Conservation (phyloP, 805 yeast species). For the Candida endomychidarum region DNA sequence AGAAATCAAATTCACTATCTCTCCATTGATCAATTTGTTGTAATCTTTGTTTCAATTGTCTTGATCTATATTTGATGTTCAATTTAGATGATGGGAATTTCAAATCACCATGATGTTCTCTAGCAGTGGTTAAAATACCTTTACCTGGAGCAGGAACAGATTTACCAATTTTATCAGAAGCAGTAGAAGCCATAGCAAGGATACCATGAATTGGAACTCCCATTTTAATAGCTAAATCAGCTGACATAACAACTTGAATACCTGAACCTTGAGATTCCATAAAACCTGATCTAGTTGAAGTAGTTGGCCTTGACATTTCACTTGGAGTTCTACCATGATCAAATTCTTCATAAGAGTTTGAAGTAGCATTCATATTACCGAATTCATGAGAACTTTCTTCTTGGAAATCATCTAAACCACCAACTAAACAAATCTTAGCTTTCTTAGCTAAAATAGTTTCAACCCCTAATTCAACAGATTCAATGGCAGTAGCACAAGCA, state of each 20-base stretch:
- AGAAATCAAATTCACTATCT: conserved; percentile 70
- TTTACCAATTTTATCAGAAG: conserved; percentile 97
- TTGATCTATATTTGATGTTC: conserved; percentile 88
- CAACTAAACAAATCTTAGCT: conserved; percentile 94
- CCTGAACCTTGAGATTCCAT: conserved; percentile 99
- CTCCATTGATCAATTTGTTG: conserved; percentile 80
- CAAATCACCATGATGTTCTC: conserved; percentile 82
- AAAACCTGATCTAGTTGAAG: conserved; percentile 94
- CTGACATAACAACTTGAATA: conserved; percentile 94
- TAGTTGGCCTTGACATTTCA: conserved; percentile 98
- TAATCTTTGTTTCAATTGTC: conserved; percentile 82
- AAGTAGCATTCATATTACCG: conserved; percentile 98
- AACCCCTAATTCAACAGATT: conserved; percentile 93
- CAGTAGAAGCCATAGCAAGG: conserved; percentile 92
- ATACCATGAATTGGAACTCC: conserved; percentile 99
- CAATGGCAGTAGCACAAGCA: conserved; percentile 99
- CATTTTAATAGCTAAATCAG: conserved; percentile 91
- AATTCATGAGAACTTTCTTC: conserved; percentile 98
- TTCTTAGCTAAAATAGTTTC: conserved; percentile 92
- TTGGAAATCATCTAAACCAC: conserved; percentile 99
- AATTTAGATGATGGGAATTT: conserved; percentile 78
- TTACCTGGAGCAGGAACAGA: conserved; percentile 99
- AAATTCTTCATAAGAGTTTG: conserved; percentile 82
- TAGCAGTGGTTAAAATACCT: conserved; percentile 97
- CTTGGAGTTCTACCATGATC: conserved; percentile 96